These are phyloP conservation scores for Laetiporus sulphureus DNA, from an alignment of 1,284 basidiomycete species.

Conservation along the genomic window DNA sequence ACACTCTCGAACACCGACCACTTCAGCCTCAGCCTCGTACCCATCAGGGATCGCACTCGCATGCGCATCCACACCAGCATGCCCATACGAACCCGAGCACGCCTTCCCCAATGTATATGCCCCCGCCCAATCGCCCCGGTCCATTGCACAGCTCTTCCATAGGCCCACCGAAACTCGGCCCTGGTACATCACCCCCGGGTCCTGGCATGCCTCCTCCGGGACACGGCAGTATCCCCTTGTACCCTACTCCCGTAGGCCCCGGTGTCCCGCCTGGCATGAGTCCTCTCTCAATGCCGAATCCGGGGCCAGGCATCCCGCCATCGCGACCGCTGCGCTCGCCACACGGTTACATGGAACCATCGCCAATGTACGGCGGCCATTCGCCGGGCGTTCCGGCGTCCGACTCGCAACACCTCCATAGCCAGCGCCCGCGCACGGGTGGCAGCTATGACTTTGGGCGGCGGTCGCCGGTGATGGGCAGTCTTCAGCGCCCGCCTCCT, in stretches of 20 bases:
- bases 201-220: slow-evolving; percentile 13
- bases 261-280: slow-evolving; percentile 13
- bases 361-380: slow-evolving; percentile 25
- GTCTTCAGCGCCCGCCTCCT: slow-evolving; percentile 21
- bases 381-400: slow-evolving; percentile 10
- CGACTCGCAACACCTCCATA: slow-evolving; percentile 7
- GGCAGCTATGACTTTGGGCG: slow-evolving; percentile 12
- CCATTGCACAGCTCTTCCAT: background rate
- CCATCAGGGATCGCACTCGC: slow-evolving; percentile 8
- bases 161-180: slow-evolving; percentile 4
- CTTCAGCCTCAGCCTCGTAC: slow-evolving; percentile 8
- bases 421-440: slow-evolving; percentile 11
- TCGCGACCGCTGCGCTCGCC: slow-evolving; percentile 10
- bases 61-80: slow-evolving; percentile 9
- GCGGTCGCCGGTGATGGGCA: slow-evolving; percentile 25
- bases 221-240: slow-evolving; percentile 18
- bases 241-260: slow-evolving; percentile 21
- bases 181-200: slow-evolving; percentile 9
- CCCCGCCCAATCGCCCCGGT: slow-evolving; percentile 12
- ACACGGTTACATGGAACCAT: slow-evolving; percentile 20
- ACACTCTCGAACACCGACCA: slow-evolving; percentile 14
- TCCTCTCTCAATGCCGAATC: slow-evolving; percentile 7
- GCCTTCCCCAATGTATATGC: slow-evolving; percentile 23
- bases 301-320: slow-evolving; percentile 9
- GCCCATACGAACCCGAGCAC: slow-evolving; percentile 15